Base-by-base conservation (phyloP, 1,139 yeast species). In the Yamadazyma aaseri region DNA sequence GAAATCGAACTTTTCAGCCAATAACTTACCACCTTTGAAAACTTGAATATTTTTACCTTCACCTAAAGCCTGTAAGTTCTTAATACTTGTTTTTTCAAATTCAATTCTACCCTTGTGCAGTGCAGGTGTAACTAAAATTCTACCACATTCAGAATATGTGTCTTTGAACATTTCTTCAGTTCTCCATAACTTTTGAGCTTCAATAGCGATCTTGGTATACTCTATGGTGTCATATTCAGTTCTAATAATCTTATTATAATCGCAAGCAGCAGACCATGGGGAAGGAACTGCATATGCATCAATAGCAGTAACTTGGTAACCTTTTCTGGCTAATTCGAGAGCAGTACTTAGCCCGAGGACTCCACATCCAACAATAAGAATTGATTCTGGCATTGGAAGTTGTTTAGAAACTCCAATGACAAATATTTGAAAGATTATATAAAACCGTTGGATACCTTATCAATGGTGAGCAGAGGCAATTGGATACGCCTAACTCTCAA, bases 191-290 rank as follows among this genome's bases (percentile, higher is more conserved):
- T 55, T 37, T 33, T 67, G 38, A 2, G 75, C 72, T 41, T 71
- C 76, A 7, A 67, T 46, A 0, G 76, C 55, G 38, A 71, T 34
- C 34, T 53, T 53, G 3, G 71, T 52, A 41, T 69, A 67, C 20
- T 58, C 44, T 4, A 44, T 35, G 36, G 65, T 66, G 14, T 56
- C 48, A 38, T 69, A 70, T 39, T 68, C 74, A 11, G 64, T 54
- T 36, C 76, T 54, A n/a, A 72, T 61, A 34, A 72, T 71, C 47
- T 72, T 72, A 47, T 71, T 72, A 40, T 60, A 54, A 44, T 72
- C 77, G 34, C 60, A 60, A 5, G 74, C 71, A n/a, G 77, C 78
- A 3, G 76, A 65, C 53, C 66, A 55, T 0, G 69, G 66, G 0
- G 77, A 71, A 6, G 77, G 77, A 2, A 68, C 60, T 13, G 60